A percentile compares a stretch with the other conserved stretches of the same genome.
phyloP scores from a whole-genome alignment of 2,329 filamentous ascomycete species.

The Sphaerulina vaccinii region DNA sequence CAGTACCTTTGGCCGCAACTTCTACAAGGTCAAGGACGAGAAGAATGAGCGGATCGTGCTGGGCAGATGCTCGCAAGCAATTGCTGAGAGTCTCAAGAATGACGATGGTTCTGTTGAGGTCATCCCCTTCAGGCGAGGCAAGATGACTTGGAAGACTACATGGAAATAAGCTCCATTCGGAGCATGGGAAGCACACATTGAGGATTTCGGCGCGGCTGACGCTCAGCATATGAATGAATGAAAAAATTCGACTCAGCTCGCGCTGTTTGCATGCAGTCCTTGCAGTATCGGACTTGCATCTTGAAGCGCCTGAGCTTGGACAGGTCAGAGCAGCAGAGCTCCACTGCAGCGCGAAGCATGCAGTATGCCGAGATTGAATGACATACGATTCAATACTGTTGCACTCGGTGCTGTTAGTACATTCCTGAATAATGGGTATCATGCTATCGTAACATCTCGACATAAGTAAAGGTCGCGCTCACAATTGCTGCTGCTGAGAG shows the following conservation, averaged over 20 bases:
- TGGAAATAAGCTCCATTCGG: conserved; percentile 39
- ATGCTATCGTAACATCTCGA: background rate
- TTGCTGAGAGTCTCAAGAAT: conserved; percentile 56
- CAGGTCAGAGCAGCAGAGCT: too few relatives aligned
- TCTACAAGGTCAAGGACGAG: conserved; percentile 55
- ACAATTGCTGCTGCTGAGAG: background rate
- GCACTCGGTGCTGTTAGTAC: too few relatives aligned
- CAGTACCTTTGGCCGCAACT: conserved; percentile 55
- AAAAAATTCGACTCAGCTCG: too few relatives aligned
- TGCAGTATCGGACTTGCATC: too few relatives aligned
- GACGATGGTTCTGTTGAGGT: conserved; percentile 57
- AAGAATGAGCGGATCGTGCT: conserved; percentile 56
- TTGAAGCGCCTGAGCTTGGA: too few relatives aligned
- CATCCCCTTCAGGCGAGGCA: conserved; percentile 64
- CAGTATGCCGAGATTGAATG: too few relatives aligned
- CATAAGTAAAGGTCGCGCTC: background rate
- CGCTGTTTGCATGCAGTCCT: too few relatives aligned
- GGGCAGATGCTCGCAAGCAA: conserved; percentile 55
- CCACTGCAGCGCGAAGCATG: background rate
- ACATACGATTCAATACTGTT: too few relatives aligned
- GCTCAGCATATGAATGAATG: too few relatives aligned
- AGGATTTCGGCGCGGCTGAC: background rate
- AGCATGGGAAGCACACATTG: background rate
- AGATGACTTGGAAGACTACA: conserved; percentile 58
- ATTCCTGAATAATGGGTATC: background rate